phyloP scores from a whole-genome alignment of 495 filamentous ascomycete species.

The Mycothermus thermophilus region DNA sequence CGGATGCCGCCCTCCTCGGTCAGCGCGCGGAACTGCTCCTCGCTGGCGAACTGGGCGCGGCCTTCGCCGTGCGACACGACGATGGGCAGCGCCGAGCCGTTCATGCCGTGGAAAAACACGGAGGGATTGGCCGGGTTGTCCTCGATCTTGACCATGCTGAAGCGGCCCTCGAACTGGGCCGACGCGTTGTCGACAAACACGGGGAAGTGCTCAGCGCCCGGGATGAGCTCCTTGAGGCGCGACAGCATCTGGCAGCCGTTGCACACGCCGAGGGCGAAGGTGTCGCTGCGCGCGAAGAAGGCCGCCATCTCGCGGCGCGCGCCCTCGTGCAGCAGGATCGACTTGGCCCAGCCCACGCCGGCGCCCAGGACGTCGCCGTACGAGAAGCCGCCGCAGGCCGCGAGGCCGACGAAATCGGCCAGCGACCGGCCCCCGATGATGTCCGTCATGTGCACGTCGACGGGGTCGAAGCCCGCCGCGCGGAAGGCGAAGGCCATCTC shows the following conservation, averaged over 20 bases:
- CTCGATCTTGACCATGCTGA: conserved; percentile 77
- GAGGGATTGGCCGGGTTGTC: conserved; percentile 43
- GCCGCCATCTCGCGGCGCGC: conserved; percentile 60
- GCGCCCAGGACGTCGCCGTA: conserved; percentile 95
- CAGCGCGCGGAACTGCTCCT: conserved; percentile 39
- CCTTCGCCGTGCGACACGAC: conserved; percentile 89
- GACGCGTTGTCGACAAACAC: conserved; percentile 72
- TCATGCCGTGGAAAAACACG: conserved; percentile 92
- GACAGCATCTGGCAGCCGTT: conserved; percentile 96
- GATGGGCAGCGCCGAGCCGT: conserved; percentile 70
- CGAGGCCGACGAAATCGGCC: conserved; percentile 69
- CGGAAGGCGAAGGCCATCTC: conserved; percentile 97
- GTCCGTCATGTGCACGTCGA: conserved; percentile 97
- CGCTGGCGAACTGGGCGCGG: conserved; percentile 56
- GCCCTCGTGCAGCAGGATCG: conserved; percentile 68
- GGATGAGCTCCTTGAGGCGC: conserved; percentile 69
- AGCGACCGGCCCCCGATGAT: conserved; percentile 69
- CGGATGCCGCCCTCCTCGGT: conserved; percentile 49
- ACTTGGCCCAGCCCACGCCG: conserved; percentile 93
- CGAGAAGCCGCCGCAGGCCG: conserved; percentile 92
- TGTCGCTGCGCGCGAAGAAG: conserved; percentile 83
- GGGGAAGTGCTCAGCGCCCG: conserved; percentile 75
- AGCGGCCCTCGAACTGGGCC: conserved; percentile 86
- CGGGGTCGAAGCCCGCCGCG: conserved; percentile 73
- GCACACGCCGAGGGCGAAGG: conserved; percentile 89